Evolutionary conservation across 2,329 filamentous ascomycete genomes (phyloP).

Genomic region (Fusarium concolor): DNA sequence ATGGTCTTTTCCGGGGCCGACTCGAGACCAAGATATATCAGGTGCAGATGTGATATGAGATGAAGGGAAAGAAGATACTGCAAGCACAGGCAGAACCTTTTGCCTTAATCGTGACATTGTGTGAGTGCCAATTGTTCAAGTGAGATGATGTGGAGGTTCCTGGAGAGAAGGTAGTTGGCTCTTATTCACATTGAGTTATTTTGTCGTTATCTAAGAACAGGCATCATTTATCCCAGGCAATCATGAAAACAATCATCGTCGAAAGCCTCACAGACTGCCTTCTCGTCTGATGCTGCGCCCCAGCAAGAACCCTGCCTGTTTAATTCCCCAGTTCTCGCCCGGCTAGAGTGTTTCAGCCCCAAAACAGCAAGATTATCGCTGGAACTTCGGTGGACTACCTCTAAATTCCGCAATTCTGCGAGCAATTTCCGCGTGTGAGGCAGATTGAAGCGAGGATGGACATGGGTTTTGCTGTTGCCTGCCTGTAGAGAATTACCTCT

Average conservation of each 20-base stretch:
- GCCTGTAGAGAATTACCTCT: constrained; percentile 19
- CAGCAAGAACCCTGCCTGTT: constrained; percentile 18
- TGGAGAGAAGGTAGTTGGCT: background rate
- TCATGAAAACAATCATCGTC: background rate
- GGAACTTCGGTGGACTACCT: background rate
- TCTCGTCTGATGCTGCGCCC: constrained; percentile 29
- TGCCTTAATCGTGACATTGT: constrained; percentile 31
- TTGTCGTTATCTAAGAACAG: background rate
- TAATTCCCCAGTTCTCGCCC: constrained; percentile 18
- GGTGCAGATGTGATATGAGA: constrained; percentile 30
- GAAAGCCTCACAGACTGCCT: constrained; percentile 19
- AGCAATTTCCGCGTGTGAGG: constrained; percentile 19
- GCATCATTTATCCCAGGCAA: background rate
- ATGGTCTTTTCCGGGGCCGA: constrained; percentile 29
- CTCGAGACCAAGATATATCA: constrained; percentile 27
- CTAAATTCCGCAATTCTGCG: constrained; percentile 22
- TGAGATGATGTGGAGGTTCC: background rate
- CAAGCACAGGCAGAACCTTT: constrained; percentile 30
- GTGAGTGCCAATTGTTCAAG: background rate
- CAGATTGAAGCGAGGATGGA: constrained; percentile 7
- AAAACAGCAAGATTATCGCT: constrained; percentile 31
- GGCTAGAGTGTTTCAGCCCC: constrained; percentile 7
- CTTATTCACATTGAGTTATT: constrained; percentile 7
- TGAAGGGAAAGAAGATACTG: constrained; percentile 6
- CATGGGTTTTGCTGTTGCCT: constrained; percentile 9